Evolutionary conservation across 1,284 basidiomycete species (phyloP), one percentile per base, ranked within the genome.

Genomic region (Tilletia walkeri): DNA sequence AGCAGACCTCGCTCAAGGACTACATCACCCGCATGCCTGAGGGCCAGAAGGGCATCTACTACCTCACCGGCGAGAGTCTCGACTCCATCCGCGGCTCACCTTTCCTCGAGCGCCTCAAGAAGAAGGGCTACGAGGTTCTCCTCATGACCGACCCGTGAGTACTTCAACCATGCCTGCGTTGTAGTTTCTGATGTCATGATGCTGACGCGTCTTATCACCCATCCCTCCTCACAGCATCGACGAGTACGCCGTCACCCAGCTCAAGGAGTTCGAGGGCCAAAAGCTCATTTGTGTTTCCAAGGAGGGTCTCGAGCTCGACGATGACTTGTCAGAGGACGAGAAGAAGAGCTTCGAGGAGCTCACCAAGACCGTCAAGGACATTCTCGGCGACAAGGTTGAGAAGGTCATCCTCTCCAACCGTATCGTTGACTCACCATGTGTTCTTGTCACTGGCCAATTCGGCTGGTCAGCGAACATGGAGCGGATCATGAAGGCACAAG

Each of bases 391-490:
- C 87, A 96, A 95, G 89, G 95, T 99, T 78, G 96, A 99, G 89
- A 99, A 99, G 89, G 96, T 99, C 49, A 90, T 97, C 76, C 89
- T 98, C 80, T 98, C 96, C 68, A 98, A 96, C 90, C 94, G 95
- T 48, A 80, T 83, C 72, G 81, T 82, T 73, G 81, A 80, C 73
- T 83, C 82, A 68, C 82, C 82, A 45, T 82, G 79, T 56, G 82
- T 82, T 24, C 72, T 83, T 12, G 95, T 98, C 84, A 98, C 96
- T 76, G 95, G 95, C 75, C 94, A 97, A 85, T 99, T 97, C 85
- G 95, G 95, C 74, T 99, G 96, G 96, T 97, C 94, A 65, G 94
- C 95, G 76, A 98, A 98, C 89, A 97, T 98, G 95, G 91, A 97
- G 86, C 92, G 95, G 85, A 97, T 99, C 88, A 99, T 99, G 96